Evolutionary conservation across 1,284 basidiomycete genomes (phyloP).

Genomic region (Chalciporus piperatoides): DNA sequence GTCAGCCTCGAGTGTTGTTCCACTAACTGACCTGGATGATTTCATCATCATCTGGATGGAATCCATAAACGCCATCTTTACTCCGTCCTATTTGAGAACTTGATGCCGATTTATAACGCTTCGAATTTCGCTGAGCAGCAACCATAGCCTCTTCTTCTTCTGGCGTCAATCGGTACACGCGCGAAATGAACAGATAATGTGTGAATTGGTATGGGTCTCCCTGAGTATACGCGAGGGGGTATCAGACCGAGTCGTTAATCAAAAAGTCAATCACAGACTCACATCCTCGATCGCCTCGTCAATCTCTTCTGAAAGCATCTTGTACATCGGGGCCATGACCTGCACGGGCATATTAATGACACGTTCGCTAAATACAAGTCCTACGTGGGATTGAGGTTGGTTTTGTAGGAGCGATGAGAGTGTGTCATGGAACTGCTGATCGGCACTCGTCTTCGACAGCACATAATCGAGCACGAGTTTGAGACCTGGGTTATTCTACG

Average conservation of each 20-base stretch:
- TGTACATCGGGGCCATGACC: slow-evolving; percentile 85
- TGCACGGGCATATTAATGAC: slow-evolving; percentile 93
- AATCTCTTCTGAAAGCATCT: slow-evolving; percentile 82
- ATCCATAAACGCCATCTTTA: slow-evolving; percentile 59
- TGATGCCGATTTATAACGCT: slow-evolving; percentile 21
- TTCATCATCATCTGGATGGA: slow-evolving; percentile 84
- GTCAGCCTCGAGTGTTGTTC: neutral
- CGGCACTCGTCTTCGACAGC: slow-evolving; percentile 45
- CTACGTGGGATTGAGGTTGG: slow-evolving; percentile 51
- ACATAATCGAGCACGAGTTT: slow-evolving; percentile 71
- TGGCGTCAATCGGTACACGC: slow-evolving; percentile 63
- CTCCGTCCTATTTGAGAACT: slow-evolving; percentile 25
- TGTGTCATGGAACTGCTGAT: slow-evolving; percentile 48
- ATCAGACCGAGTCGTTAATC: neutral
- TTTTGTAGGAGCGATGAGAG: slow-evolving; percentile 43
- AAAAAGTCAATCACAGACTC: slow-evolving; percentile 19
- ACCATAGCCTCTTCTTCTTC: slow-evolving; percentile 52
- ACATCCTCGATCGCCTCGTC: slow-evolving; percentile 64
- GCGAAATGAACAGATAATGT: slow-evolving; percentile 71
- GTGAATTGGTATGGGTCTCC: slow-evolving; percentile 66
- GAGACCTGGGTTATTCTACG: slow-evolving; percentile 68
- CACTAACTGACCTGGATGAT: slow-evolving; percentile 55
- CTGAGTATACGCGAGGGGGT: slow-evolving; percentile 34
- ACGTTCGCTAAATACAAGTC: slow-evolving; percentile 80
- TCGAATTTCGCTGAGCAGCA: slow-evolving; percentile 16